phyloP scores from a whole-genome alignment of 306 rosid species.

The Quercus variabilis region DNA sequence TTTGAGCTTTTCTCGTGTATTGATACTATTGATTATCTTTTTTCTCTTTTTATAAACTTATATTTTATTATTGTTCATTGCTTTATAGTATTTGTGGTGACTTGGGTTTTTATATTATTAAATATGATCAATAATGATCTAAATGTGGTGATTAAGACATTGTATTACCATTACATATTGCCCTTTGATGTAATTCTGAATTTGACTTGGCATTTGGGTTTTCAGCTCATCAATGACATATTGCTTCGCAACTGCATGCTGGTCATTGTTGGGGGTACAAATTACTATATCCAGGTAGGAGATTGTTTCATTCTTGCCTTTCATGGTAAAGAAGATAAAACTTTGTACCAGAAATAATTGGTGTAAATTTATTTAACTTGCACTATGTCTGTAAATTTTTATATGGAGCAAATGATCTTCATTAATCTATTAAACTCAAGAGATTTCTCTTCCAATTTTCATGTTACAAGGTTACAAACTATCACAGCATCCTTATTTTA shows the following conservation, averaged over 20 bases:
- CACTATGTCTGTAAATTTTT: background rate
- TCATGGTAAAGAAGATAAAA: background rate
- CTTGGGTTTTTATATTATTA: background rate
- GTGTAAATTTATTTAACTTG: background rate
- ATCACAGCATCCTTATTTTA: background rate
- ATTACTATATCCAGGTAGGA: constrained; percentile 84
- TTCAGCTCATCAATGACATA: constrained; percentile 75
- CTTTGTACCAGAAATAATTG: background rate
- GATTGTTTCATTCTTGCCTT: background rate
- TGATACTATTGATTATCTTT: background rate
- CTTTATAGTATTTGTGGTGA: background rate
- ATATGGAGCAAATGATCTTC: too few species aligned
- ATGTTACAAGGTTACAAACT: background rate
- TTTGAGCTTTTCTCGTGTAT: background rate
- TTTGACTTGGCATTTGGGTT: constrained; percentile 12
- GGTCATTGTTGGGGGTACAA: constrained; percentile 88
- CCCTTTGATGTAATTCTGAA: background rate
- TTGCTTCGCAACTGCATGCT: constrained; percentile 63
- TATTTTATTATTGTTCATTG: background rate
- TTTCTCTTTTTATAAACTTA: background rate
- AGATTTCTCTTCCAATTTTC: background rate
- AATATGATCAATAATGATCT: background rate
- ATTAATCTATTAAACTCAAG: background rate
- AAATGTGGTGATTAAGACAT: background rate
- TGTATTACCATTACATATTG: background rate